Base-by-base conservation (phyloP, 805 yeast species). In the Priceomyces castillae region DNA sequence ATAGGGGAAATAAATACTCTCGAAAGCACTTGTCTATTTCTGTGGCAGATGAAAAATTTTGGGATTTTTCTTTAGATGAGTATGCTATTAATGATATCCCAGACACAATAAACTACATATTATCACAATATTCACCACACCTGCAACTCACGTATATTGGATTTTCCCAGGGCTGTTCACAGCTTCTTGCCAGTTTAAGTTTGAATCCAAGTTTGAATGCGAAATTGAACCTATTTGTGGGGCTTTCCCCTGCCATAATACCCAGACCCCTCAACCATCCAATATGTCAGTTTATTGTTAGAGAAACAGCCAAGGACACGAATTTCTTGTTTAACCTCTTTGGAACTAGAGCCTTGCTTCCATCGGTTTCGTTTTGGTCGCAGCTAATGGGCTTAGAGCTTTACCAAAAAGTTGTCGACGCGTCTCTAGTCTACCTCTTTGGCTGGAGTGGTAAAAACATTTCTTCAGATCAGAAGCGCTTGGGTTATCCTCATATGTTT, bases 51-150 rank as follows among this genome's bases (percentile, higher is more conserved):
- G 43, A 53, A 10, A 41, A 49, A 30, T 62, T 60, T 44, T 62
- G 67, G 67, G 54, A 61, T 48, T 62, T 57, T 30, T 61, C 65
- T 12, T 48, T 62, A 22, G 67, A 62, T 43, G 67, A 62, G 42
- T 62, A 53, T 48, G 63, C 65, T 26, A 51, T 57, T 30, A 61
- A 56, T 39, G 67, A 62, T 40, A 61, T 62, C 26, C 66, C 66
- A 15, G 58, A 58, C 39, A 52, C 57, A 14, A 40, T 62, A 3
- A 48, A 43, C 33, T 62, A 59, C 45, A 57, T 62, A 14, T 39
- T 36, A 14, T 40, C 51, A 18, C 44, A 43, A 31, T 61, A 62
- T 41, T n/a, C 39, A 1, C 46, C 43, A 10, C 37, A 30, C 5
- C 49, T 43, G n/a, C 49, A 49, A 34, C 48, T 62, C 22, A 53